Evolutionary conservation across 164 flowering plant species (phyloP), one percentile per base, ranked within the genome.

Genomic region (Umbilicus rupestris): DNA sequence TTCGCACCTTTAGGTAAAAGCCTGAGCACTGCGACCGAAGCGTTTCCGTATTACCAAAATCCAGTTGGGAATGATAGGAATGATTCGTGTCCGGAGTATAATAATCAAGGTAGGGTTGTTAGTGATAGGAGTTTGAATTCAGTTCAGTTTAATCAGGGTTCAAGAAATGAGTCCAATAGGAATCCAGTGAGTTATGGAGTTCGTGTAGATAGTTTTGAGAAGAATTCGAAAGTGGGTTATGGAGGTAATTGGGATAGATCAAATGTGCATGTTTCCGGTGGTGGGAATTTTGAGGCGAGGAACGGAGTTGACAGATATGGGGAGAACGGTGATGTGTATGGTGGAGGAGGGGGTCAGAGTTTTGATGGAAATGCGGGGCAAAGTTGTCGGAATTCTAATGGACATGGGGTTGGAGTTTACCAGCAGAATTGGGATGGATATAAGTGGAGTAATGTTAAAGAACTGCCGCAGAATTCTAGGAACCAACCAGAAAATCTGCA

Each of bases 401-500:
- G 59, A 8, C 28, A 11, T 28, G 59, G 31, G 59, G 59, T 11
- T 11, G 59, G 31, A 26, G 60, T 28, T 14, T 55, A 55, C 29
- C 14, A n/a, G 8, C 60, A 55, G 33, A n/a, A 26, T 3, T 55
- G 33, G 33, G 60, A 55, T 55, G 60, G 60, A 55, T 55, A 55
- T 55, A 55, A 28, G 60, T 55, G 60, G 60, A 55, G 60, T 55
- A 55, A 55, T 55, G 60, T 19, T 0, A 28, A 55, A 26, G 33
- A 28, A 16, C 55, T 3, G 7, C 24, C 7, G 6, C 55, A n/a
- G 24, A n/a, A 47, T n/a, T n/a, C 19, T 28, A 9, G 16, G 44
- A 12, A 41, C 12, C 44, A 14, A 9, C 16, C 44, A 6, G 44
- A 10, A 12, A 41, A 41, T 6, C 12, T 41, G 44, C 6, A 41